A percentile compares a stretch with the other conserved stretches of the same genome.
Evolutionary conservation across 2,329 filamentous ascomycete genomes (phyloP).

Genomic region (Monilinia vaccinii-corymbosi): DNA sequence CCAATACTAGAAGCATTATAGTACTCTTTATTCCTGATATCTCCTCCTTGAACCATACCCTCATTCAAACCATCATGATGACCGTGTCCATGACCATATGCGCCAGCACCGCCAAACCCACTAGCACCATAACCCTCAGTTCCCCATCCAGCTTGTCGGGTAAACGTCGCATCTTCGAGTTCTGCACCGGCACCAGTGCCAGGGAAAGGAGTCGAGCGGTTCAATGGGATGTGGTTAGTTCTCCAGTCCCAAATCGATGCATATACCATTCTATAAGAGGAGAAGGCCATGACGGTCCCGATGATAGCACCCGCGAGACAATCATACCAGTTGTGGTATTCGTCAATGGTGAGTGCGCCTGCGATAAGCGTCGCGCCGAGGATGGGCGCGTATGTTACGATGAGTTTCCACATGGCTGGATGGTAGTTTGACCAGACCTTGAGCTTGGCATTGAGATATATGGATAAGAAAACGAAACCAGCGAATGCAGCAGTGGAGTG

Average conservation of each 20-base stretch:
- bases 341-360: constrained; percentile 61
- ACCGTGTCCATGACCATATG: background rate
- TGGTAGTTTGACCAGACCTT: constrained; percentile 68
- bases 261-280: constrained; percentile 58
- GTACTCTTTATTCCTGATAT: background rate
- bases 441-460: constrained; percentile 72
- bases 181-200: constrained; percentile 33
- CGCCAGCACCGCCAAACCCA: background rate
- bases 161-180: constrained; percentile 47
- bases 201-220: constrained; percentile 44
- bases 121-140: background rate
- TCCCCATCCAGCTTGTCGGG: constrained; percentile 54
- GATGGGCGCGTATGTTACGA: constrained; percentile 54
- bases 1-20: background rate
- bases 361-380: constrained; percentile 60
- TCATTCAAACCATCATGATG: background rate
- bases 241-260: constrained; percentile 61
- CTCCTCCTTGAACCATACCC: background rate
- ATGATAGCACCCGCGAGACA: constrained; percentile 57
- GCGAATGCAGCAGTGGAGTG: constrained; percentile 67
- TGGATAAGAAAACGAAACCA: constrained; percentile 59
- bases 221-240: constrained; percentile 56
- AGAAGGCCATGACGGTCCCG: constrained; percentile 56
- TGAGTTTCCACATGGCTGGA: constrained; percentile 64
- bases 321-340: constrained; percentile 71